A percentile compares a stretch with the other conserved stretches of the same genome.
Evolutionary conservation across 495 filamentous ascomycete species (phyloP).

Genomic region (Jackrogersella minutella): DNA sequence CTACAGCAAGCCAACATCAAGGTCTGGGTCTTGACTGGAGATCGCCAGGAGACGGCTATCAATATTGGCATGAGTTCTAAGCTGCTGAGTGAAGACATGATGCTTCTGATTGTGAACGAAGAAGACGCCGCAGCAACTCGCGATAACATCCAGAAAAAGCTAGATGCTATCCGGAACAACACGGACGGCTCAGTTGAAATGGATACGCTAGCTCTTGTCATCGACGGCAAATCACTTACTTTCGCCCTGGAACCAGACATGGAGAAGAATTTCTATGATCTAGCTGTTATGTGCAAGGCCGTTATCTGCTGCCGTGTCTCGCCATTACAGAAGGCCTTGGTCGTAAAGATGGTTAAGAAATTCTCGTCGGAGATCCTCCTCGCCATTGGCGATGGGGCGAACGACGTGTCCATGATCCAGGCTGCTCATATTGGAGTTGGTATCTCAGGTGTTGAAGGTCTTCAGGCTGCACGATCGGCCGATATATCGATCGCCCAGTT

Average conservation of each 20-base stretch:
- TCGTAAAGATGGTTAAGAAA: constrained; percentile 98
- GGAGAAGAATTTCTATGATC: constrained; percentile 91
- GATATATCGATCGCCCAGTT: constrained; percentile 98
- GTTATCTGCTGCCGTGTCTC: constrained; percentile 99
- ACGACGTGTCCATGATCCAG: constrained; percentile 99
- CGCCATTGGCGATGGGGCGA: constrained; percentile 97
- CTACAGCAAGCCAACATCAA: constrained; percentile 98
- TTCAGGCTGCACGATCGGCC: constrained; percentile 96
- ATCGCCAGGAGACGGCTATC: constrained; percentile 98
- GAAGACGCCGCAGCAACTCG: constrained; percentile 76
- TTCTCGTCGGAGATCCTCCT: constrained; percentile 88
- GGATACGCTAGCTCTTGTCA: constrained; percentile 92
- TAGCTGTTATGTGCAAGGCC: constrained; percentile 96
- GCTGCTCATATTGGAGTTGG: constrained; percentile 98
- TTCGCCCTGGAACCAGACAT: constrained; percentile 93
- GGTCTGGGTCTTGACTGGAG: constrained; percentile 97
- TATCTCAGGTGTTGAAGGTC: constrained; percentile 96
- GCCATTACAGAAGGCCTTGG: constrained; percentile 96
- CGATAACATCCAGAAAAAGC: constrained; percentile 89
- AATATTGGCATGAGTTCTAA: constrained; percentile 99
- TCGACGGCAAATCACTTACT: constrained; percentile 94
- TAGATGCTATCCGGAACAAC: constrained; percentile 84
- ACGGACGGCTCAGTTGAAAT: constrained; percentile 74
- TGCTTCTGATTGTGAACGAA: constrained; percentile 94
- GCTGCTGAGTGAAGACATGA: constrained; percentile 98